Percentiles rank a stretch among this genome's conserved stretches.
phyloP scores from a whole-genome alignment of 495 filamentous ascomycete species.

The Beverwykella pulmonaria region DNA sequence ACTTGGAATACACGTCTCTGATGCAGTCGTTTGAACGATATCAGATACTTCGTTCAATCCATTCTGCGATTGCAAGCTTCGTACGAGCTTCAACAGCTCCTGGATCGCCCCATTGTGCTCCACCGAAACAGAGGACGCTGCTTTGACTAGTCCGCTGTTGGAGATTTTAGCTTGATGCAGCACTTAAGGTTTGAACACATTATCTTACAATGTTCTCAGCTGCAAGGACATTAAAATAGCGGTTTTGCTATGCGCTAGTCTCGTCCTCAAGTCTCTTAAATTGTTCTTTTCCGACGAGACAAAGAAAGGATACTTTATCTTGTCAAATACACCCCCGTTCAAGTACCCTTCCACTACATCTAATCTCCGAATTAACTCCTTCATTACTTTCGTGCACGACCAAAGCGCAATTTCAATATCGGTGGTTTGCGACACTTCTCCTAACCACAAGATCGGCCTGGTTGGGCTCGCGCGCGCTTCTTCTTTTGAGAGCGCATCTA shows the following conservation, averaged over 20 bases:
- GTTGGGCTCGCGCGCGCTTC: not conserved
- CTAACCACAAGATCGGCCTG: not conserved
- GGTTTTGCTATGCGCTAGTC: not conserved
- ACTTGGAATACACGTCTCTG: not conserved
- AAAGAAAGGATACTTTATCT: constrained; percentile 1
- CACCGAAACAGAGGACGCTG: not conserved
- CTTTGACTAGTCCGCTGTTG: not conserved
- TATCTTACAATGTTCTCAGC: not conserved
- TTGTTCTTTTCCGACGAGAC: not conserved
- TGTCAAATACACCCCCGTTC: not conserved
- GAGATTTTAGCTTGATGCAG: not conserved
- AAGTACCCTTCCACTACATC: not conserved
- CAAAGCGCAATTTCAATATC: not conserved
- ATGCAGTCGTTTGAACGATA: not conserved
- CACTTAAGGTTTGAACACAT: not conserved
- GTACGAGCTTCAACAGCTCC: not conserved
- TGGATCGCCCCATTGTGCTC: not conserved
- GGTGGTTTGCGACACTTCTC: not conserved
- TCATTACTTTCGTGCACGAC: constrained; percentile 1
- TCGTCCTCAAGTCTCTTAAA: not conserved
- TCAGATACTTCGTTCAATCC: not conserved
- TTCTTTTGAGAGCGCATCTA: not conserved
- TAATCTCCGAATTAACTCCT: not conserved
- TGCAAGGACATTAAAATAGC: not conserved
- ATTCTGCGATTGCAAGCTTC: not conserved